These are phyloP conservation scores for Gaultheria prostrata DNA, from an alignment of 148 eudicot species.

Conservation along the genomic window DNA sequence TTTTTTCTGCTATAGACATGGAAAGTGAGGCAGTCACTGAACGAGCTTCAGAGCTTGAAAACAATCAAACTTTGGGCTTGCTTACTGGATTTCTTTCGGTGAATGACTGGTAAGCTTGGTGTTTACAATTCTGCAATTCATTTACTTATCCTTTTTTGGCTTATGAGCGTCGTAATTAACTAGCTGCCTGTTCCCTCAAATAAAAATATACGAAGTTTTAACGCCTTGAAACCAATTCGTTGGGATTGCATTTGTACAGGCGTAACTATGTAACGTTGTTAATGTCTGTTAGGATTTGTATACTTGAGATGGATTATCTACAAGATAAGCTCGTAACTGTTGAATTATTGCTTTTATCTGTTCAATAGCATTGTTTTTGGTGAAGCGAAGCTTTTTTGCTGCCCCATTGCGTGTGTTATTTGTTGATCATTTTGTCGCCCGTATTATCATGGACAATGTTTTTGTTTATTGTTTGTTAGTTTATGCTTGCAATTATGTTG, in stretches of 20 bases:
- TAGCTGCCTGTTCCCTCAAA: neutral
- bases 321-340: neutral
- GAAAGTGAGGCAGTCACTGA: constrained; percentile 75
- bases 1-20: constrained; percentile 81
- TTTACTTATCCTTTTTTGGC: neutral
- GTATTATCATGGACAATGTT: neutral
- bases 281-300: neutral
- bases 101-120: constrained; percentile 76
- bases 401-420: neutral
- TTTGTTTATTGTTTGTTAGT: neutral
- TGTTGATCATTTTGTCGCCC: neutral
- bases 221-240: neutral
- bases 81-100: constrained; percentile 87
- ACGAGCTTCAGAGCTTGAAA: constrained; percentile 67
- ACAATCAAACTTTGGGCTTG: constrained; percentile 82
- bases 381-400: neutral
- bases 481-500: neutral
- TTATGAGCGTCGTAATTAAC: neutral
- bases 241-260: neutral
- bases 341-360: neutral
- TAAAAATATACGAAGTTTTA: neutral
- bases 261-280: neutral
- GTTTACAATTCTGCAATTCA: constrained; percentile 9
- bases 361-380: neutral
- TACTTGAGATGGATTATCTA: neutral